Percentiles rank a stretch among this genome's conserved stretches.
phyloP scores from a whole-genome alignment of 768 basidiomycete species.

The Cystobasidiopsis lactophilus region DNA sequence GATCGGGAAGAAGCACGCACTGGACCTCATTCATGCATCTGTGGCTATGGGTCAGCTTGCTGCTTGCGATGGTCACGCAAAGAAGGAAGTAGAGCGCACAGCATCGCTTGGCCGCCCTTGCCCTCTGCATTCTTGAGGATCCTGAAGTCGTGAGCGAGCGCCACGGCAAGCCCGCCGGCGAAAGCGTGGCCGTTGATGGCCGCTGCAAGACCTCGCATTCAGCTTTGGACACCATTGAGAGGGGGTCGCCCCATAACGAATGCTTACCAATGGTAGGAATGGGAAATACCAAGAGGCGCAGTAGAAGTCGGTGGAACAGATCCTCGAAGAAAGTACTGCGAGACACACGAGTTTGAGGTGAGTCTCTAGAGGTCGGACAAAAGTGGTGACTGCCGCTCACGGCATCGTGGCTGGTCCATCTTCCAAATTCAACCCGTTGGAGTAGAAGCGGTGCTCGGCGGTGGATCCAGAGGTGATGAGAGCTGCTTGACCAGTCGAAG shows the following conservation, averaged over 20 bases:
- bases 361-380: too few relatives aligned
- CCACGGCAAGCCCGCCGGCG: constrained; percentile 58
- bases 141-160: constrained; percentile 66
- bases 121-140: constrained; percentile 70
- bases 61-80: constrained; percentile 67
- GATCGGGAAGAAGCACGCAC: constrained; percentile 9
- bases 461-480: constrained; percentile 22
- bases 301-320: constrained; percentile 5
- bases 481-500: constrained; percentile 7
- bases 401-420: neutral
- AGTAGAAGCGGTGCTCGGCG: constrained; percentile 22
- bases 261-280: constrained; percentile 12
- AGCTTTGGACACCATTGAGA: too few relatives aligned
- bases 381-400: neutral
- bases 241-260: too few relatives aligned
- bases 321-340: neutral
- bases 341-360: neutral
- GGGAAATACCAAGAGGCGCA: constrained; percentile 14
- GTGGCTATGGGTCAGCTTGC: neutral
- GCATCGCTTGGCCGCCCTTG: neutral
- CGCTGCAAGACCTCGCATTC: neutral
- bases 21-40: constrained; percentile 4
- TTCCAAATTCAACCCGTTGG: constrained; percentile 17
- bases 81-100: constrained; percentile 32
- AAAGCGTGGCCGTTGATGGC: constrained; percentile 37